Base-by-base conservation (phyloP, 78 protist genomes). In the Planoprotostelium fungivorum region DNA sequence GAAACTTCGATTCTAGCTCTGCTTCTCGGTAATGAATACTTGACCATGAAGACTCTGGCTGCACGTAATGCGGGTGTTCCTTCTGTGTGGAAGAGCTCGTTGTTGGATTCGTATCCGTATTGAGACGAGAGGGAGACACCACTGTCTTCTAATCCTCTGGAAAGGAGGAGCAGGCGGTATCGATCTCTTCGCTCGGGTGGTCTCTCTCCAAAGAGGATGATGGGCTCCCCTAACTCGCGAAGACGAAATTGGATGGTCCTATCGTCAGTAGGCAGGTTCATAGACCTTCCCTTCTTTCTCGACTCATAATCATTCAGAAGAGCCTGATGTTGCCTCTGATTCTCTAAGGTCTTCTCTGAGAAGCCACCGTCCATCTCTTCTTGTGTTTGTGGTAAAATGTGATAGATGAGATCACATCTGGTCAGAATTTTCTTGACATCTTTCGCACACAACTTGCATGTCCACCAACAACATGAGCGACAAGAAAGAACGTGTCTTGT, bases 141-240 rank as follows among this genome's bases (percentile, higher is more conserved):
- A 31, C 86, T n/a, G 25, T 84, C 86, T 73, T 63, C 28, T 88
- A 38, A 16, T 34, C 34, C 39, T 31, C 38, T n/a, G 34, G 37
- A n/a, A 31, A 89, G 84, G 63, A 84, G 73, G n/a, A 87, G 63
- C 34, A 35, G 63, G 1, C 87, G 88, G 28, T 86, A 86, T 1
- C 93, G 23, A 83, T 89, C 89, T 25, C 93, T 28, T 86, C 93
- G 84, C 63, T 91, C 93, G 34, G 38, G 85, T 37, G 91, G 91
- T 36, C 86, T 89, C 84, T 94, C 96, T 29, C 96, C 96, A 88
- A 94, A 94, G 84, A 94, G 90, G 86, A 88, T 87, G 63, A 94
- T 91, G 0, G 96, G 96, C 39, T 94, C 96, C 37, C 87, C 87
- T 28, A 94, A 63, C 85, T 94, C 96, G 36, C 96, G 83, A 0